phyloP scores from a whole-genome alignment of 768 basidiomycete species.

The Pulveroboletus frians region DNA sequence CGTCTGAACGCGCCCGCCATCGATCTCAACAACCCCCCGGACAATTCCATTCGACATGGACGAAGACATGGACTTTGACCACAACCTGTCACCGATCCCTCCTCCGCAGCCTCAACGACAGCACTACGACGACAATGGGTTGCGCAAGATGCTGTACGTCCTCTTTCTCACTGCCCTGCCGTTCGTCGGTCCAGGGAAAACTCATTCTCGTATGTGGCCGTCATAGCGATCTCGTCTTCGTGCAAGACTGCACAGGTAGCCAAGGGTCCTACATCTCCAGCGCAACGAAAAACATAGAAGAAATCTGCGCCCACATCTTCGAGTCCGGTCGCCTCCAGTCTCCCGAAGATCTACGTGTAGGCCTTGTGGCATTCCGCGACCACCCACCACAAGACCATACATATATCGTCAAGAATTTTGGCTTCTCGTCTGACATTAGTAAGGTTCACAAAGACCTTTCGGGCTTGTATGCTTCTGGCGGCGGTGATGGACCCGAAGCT shows the following conservation, averaged over 20 bases:
- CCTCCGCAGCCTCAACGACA: conserved; percentile 35
- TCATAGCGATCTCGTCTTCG: conserved; percentile 83
- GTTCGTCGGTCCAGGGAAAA: conserved; percentile 9
- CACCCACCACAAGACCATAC: conserved; percentile 97
- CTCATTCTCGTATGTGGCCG: conserved; percentile 9
- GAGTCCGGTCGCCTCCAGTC: conserved; percentile 88
- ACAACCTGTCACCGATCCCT: conserved; percentile 29
- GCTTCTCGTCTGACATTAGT: conserved; percentile 87
- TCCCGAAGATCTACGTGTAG: conserved; percentile 84
- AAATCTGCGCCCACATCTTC: conserved; percentile 92
- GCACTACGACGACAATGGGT: conserved; percentile 29
- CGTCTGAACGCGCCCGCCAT: conserved; percentile 12
- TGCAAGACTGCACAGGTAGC: conserved; percentile 93
- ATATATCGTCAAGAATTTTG: conserved; percentile 89
- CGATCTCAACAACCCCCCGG: conserved; percentile 9
- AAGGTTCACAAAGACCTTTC: conserved; percentile 83
- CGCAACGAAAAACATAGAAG: conserved; percentile 93
- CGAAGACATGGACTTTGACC: conserved; percentile 71
- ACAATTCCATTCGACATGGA: conserved; percentile 48
- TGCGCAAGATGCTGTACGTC: conserved; percentile 72
- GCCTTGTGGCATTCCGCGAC: conserved; percentile 92
- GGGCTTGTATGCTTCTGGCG: conserved; percentile 80
- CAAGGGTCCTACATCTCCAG: conserved; percentile 89
- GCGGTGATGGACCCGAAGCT: conserved; percentile 94
- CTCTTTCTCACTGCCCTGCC: neutral